Percentiles rank a stretch among this genome's conserved stretches.
Conservation (phyloP, 768 basidiomycete genomes). For the Inosperma sp. region DNA sequence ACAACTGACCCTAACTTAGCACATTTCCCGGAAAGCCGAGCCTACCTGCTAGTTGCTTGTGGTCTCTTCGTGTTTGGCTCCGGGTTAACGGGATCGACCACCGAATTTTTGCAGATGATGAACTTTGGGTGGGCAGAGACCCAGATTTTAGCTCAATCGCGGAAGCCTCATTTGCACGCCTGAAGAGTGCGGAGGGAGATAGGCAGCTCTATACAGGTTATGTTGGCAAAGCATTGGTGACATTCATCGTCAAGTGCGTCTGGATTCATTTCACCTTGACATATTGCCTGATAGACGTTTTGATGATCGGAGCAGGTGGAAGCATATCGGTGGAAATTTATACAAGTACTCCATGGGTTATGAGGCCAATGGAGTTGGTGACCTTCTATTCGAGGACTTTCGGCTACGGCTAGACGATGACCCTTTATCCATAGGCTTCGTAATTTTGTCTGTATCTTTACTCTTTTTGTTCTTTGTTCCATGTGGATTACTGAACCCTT, state of each 20-base stretch:
- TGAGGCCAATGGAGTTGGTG: constrained; percentile 59
- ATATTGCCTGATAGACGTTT: not conserved
- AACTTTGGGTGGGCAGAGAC: constrained; percentile 63
- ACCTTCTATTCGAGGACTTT: constrained; percentile 48
- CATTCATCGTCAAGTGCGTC: constrained; percentile 50
- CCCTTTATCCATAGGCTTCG: constrained; percentile 48
- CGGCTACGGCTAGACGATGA: constrained; percentile 51
- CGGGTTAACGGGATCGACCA: constrained; percentile 55
- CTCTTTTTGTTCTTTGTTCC: not conserved
- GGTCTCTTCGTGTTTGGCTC: constrained; percentile 62
- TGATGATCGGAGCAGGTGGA: constrained; percentile 42
- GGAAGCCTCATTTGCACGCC: constrained; percentile 52
- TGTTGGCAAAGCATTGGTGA: constrained; percentile 53
- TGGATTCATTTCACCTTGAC: not conserved
- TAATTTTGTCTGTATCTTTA: constrained; percentile 50
- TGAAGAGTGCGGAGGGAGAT: constrained; percentile 39
- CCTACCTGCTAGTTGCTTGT: constrained; percentile 50
- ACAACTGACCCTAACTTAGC: constrained; percentile 26
- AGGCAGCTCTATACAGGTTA: constrained; percentile 51
- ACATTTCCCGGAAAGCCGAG: constrained; percentile 56
- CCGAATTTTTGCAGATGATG: constrained; percentile 58
- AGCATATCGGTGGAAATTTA: constrained; percentile 35
- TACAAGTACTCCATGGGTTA: constrained; percentile 61
- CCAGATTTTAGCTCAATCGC: constrained; percentile 56
- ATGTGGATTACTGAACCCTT: constrained; percentile 3